Base-by-base conservation (phyloP, 2,329 filamentous ascomycete species). In the Paraphoma chrysanthemicola region DNA sequence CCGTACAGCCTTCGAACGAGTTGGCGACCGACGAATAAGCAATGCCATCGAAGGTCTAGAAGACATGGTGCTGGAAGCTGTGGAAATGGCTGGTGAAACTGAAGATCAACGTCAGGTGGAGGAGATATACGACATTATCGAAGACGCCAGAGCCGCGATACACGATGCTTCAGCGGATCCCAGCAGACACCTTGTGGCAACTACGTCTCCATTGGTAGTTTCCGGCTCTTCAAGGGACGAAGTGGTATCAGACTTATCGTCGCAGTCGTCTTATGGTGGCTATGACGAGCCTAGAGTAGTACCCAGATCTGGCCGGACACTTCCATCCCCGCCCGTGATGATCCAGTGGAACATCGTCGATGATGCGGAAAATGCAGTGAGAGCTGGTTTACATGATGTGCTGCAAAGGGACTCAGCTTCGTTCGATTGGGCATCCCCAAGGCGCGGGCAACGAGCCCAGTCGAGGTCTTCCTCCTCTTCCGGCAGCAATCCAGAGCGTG, bases 61-160 rank as follows among this genome's bases (percentile, higher is more conserved):
- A 56, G 69, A 75, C n/a, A 68, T 81, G 44, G 78, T 80, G 54
- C 69, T 78, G 54, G 75, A 81, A 53, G 79, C 79, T 1, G 65
- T 77, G 11, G 54, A 69, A 1, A 68, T 78, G 30, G 76, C 77
- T 6, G 69, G 77, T 41, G 64, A 73, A 39, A 71, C 72, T 2
- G 62, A 70, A 7, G 60, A 77, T 50, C 61, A 60, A 30, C 65
- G 68, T 4, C 68, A 76, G 28, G 63, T 74, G 5, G 66, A 76
- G 16, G 76, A 80, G 28, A 74, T 80, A 16, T 73, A 76, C 33
- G 58, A 69, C 1, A 77, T 80, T 12, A 73, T 81, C 14, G 68
- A 79, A 53, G 72, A 70, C 53, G 78, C 78, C 1, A 73, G 70
- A 18, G 57, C 68, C 10, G 75, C 75, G 4, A 57, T 81, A 8